Base-by-base conservation (phyloP, 768 basidiomycete genomes). In the Fomitopsis pulvina region DNA sequence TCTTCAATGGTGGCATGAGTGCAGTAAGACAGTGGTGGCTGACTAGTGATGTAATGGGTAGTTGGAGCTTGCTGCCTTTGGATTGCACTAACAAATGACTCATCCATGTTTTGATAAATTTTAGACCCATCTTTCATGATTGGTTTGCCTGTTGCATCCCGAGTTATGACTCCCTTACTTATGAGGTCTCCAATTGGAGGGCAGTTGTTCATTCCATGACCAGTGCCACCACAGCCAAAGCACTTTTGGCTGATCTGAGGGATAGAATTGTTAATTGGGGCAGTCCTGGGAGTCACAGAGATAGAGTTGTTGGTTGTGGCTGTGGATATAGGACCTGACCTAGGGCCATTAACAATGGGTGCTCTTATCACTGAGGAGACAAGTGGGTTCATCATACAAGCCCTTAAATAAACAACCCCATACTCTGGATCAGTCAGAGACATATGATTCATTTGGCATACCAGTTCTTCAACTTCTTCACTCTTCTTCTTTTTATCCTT, bases 171-270 rank as follows among this genome's bases (percentile, higher is more conserved):
- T 20, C 53, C 53, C 24, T 55, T n/a, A 11, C n/a, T n/a, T 2
- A 50, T 14, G 12, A 52, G 21, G 20, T 46, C n/a, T 11, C 46
- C 21, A 6, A 55, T 26, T 20, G 41, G 11, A 5, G 47, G 47
- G 30, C 48, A 52, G 4, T 10, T 29, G 7, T 26, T 27, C 21
- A 55, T 52, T 11, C 28, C 28, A 45, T 55, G 54, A 8, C 48
- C 48, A 11, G 26, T 7, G 5, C 25, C 28, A 5, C 54, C 53
- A 41, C 53, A 54, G 22, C 53, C 53, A 44, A 18, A 54, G 28
- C 53, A 54, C 34, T 34, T n/a, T n/a, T n/a, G n/a, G n/a, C n/a
- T n/a, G n/a, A 34, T 34, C n/a, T 34, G 10, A 9, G 9, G 9
- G 9, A 34, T 34, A 34, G n/a, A 9, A 34, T 9, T 9, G 10